These are phyloP conservation scores for Penicillium sp. DNA, from an alignment of 2,329 filamentous ascomycete species.

Conservation along the genomic window DNA sequence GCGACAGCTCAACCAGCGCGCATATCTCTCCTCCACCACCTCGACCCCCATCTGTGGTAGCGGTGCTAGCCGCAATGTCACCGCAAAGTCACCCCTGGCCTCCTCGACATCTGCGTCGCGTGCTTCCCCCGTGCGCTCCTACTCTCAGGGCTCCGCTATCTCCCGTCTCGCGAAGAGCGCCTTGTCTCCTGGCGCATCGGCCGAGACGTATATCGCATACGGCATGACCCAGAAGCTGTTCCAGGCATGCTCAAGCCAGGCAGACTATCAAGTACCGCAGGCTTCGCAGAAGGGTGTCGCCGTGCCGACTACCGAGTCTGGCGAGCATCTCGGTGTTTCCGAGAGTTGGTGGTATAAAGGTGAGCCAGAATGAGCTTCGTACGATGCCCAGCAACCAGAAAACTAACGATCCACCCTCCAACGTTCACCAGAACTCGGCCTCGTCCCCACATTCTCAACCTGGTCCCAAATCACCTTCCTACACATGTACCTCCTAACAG, in stretches of 20 bases:
- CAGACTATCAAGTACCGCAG: slow-evolving; percentile 77
- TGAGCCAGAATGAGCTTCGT: slow-evolving; percentile 43
- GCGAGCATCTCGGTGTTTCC: slow-evolving; percentile 80
- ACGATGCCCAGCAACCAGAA: neutral
- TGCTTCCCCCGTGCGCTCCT: slow-evolving; percentile 17
- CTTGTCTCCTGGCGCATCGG: slow-evolving; percentile 48
- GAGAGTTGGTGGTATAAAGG: slow-evolving; percentile 82
- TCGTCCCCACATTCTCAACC: slow-evolving; percentile 87
- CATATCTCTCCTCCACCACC: slow-evolving; percentile 19
- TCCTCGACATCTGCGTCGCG: neutral
- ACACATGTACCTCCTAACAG: slow-evolving; percentile 90
- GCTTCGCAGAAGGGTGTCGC: slow-evolving; percentile 68
- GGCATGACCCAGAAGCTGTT: slow-evolving; percentile 79
- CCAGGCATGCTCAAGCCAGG: slow-evolving; percentile 73
- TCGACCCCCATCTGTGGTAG: neutral
- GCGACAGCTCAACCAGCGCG: slow-evolving; percentile 19
- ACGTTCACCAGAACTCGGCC: slow-evolving; percentile 66
- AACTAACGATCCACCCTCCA: neutral
- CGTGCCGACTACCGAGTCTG: slow-evolving; percentile 74
- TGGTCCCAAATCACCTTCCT: slow-evolving; percentile 97
- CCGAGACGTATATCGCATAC: slow-evolving; percentile 78
- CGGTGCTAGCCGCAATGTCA: slow-evolving; percentile 7
- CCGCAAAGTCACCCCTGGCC: neutral
- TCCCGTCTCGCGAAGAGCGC: slow-evolving; percentile 41
- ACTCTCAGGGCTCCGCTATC: slow-evolving; percentile 29